Base-by-base conservation (phyloP, 495 filamentous ascomycete species). In the Aspergillus diversus region DNA sequence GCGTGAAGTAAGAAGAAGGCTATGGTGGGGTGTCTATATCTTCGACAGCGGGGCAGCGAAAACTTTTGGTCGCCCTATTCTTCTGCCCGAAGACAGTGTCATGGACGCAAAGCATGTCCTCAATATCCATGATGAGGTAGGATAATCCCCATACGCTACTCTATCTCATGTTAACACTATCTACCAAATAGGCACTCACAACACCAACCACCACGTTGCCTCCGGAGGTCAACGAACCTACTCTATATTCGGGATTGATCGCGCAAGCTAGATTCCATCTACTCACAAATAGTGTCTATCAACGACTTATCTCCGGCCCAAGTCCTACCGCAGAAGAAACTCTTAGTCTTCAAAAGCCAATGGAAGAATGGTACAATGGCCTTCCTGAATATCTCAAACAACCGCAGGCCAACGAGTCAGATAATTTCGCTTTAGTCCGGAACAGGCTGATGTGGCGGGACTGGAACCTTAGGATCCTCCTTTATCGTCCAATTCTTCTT, bases 401-500 rank as follows among this genome's bases (percentile, higher is more conserved):
- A 33, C 72, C 70, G 11, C 13, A 57, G 65, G 7, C 60, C 73
- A 32, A 65, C 32, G 73, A 77, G 39, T 69, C 77, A 9, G 74
- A 78, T 55, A 71, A 68, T 32, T 72, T 77, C 67, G 73, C 73
- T 13, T 68, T 74, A 50, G 78, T 76, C 34, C 76, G 72, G 57
- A 80, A 76, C 58, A 72, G 71, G 48, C 61, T 83, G 37, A 66
- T 79, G 61, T 84, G 82, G 81, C 73, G 83, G 46, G 77, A 80
- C 50, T 80, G 81, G 73, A 84, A 85, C 54, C 68, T 85, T 54
- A 72, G 80, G 27, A 82, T 83, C 59, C 74, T 85, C 17, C 77
- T 84, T 15, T 81, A 83, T 61, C 77, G 83, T 27, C 81, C 83
- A 0, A 79, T 85, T 33, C 71, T 85, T 9, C 75, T 85, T 12